phyloP scores from a whole-genome alignment of 768 basidiomycete genomes.

The Strobilomyces echinocephalus region DNA sequence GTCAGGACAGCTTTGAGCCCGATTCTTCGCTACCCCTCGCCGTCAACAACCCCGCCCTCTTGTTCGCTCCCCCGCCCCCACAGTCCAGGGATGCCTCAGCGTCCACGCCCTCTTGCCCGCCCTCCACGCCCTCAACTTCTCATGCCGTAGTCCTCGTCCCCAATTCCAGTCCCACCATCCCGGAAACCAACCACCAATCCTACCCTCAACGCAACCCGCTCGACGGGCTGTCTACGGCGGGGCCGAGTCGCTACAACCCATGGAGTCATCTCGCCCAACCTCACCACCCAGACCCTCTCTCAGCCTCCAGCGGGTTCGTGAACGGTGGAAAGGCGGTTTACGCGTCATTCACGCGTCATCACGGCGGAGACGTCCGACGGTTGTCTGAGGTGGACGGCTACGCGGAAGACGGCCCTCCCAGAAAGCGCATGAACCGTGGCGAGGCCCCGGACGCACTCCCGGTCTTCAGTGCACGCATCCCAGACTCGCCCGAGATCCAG shows the following conservation, averaged over 20 bases:
- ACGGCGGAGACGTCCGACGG: slow-evolving; percentile 34
- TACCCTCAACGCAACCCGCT: slow-evolving; percentile 33
- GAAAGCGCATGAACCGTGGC: slow-evolving; percentile 64
- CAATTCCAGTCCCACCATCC: slow-evolving; percentile 60
- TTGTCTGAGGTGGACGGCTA: slow-evolving; percentile 36
- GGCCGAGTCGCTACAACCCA: slow-evolving; percentile 32
- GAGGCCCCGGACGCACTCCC: slow-evolving; percentile 33
- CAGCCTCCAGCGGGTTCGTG: slow-evolving; percentile 54
- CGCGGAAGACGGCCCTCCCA: slow-evolving; percentile 58
- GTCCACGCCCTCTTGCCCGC: slow-evolving; percentile 56
- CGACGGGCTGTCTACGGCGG: slow-evolving; percentile 43
- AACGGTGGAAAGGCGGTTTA: slow-evolving; percentile 37
- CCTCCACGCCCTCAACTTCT: slow-evolving; percentile 37
- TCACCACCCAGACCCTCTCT: slow-evolving; percentile 49
- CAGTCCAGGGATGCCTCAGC: slow-evolving; percentile 78
- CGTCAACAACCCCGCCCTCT: slow-evolving; percentile 53
- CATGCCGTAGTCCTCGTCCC: slow-evolving; percentile 66
- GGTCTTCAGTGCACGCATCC: slow-evolving; percentile 20
- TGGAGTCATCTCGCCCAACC: slow-evolving; percentile 35
- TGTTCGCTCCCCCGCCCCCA: slow-evolving; percentile 39
- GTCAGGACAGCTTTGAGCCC: slow-evolving; percentile 26
- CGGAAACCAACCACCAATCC: slow-evolving; percentile 37
- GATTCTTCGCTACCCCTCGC: slow-evolving; percentile 49
- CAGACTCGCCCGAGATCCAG: slow-evolving; percentile 58
- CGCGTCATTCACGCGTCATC: slow-evolving; percentile 51